phyloP scores from a whole-genome alignment of 768 basidiomycete species.

The Amanita molliuscula region DNA sequence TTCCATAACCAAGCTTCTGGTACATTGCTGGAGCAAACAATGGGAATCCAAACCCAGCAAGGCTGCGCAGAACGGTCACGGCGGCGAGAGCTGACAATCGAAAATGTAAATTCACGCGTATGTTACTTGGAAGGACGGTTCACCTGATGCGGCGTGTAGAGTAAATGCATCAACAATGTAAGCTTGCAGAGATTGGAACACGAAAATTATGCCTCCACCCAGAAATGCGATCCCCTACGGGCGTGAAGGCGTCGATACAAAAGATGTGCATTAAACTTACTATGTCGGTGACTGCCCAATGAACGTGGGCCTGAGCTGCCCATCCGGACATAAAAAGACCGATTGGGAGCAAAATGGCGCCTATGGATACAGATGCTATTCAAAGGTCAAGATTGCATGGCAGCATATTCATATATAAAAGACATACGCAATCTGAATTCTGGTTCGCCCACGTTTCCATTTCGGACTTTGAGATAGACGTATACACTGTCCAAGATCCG shows the following conservation, averaged over 20 bases:
- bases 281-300: slow-evolving; percentile 67
- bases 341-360: slow-evolving; percentile 47
- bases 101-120: background rate
- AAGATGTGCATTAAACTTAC: slow-evolving; percentile 23
- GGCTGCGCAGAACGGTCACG: slow-evolving; percentile 47
- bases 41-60: slow-evolving; percentile 69
- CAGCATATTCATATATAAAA: slow-evolving; percentile 5
- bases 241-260: background rate
- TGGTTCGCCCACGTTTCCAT: slow-evolving; percentile 33
- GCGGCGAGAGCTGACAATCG: slow-evolving; percentile 46
- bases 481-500: slow-evolving; percentile 47
- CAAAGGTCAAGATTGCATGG: background rate
- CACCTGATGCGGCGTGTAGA: slow-evolving; percentile 58
- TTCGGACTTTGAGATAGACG: slow-evolving; percentile 35
- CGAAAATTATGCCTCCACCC: slow-evolving; percentile 47
- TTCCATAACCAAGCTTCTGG: slow-evolving; percentile 54
- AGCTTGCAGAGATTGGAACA: slow-evolving; percentile 52
- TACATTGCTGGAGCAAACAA: slow-evolving; percentile 68
- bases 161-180: slow-evolving; percentile 64
- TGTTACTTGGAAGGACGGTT: background rate
- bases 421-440: slow-evolving; percentile 38
- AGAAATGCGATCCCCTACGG: slow-evolving; percentile 45
- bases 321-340: slow-evolving; percentile 68
- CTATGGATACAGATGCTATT: slow-evolving; percentile 49
- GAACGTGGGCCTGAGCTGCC: slow-evolving; percentile 43